Evolutionary conservation across 2,329 filamentous ascomycete species (phyloP).

Genomic region (Talaromyces sp.): DNA sequence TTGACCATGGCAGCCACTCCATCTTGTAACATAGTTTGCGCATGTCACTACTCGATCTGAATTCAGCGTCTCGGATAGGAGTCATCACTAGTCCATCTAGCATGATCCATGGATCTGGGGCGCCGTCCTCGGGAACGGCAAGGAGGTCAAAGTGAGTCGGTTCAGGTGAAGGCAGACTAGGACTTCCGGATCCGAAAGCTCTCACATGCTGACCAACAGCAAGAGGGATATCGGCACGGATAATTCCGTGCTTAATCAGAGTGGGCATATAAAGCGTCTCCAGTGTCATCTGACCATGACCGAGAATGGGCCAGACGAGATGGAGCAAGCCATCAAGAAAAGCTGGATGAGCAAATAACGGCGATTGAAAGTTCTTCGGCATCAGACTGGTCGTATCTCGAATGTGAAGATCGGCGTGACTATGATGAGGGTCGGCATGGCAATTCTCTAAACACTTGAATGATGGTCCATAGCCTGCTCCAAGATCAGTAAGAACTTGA

Average conservation of each 20-base stretch:
- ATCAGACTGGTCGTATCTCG: constrained; percentile 46
- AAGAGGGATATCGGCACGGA: constrained; percentile 22
- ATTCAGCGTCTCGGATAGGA: constrained; percentile 23
- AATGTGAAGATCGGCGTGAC: constrained; percentile 35
- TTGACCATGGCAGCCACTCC: constrained; percentile 23
- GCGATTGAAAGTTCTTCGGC: constrained; percentile 45
- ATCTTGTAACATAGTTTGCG: constrained; percentile 27
- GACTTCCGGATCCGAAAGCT: constrained; percentile 18
- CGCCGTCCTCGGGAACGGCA: constrained; percentile 21
- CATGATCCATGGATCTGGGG: constrained; percentile 22
- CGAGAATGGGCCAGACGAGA: constrained; percentile 33
- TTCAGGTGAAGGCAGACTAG: constrained; percentile 7
- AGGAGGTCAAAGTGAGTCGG: constrained; percentile 14
- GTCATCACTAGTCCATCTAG: constrained; percentile 28
- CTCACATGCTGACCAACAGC: constrained; percentile 22
- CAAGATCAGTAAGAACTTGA: constrained; percentile 43
- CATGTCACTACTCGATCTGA: constrained; percentile 1
- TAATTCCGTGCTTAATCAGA: constrained; percentile 28
- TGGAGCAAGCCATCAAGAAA: constrained; percentile 42
- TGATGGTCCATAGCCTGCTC: constrained; percentile 50
- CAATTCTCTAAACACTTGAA: constrained; percentile 53
- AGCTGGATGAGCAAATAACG: constrained; percentile 46
- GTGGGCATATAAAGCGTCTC: constrained; percentile 36
- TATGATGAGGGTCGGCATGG: constrained; percentile 32
- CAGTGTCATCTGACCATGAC: constrained; percentile 27